These are phyloP conservation scores for Eremochloa ophiuroides DNA, from an alignment of 176 grass and related monocot genomes.

Conservation along the genomic window DNA sequence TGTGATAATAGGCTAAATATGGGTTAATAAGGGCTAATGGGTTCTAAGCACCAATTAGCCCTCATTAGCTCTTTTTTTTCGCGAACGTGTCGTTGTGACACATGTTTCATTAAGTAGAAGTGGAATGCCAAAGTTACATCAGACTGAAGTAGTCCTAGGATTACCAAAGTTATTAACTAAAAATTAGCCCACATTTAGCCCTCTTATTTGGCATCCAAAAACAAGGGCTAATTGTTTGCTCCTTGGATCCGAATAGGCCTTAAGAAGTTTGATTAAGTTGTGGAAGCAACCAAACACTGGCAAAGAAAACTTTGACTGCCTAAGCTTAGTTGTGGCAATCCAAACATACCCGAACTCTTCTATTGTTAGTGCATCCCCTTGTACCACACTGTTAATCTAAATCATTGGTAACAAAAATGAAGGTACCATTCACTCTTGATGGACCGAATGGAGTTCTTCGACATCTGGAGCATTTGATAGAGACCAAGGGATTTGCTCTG, in stretches of 20 bases:
- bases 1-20: neutral
- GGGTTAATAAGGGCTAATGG: neutral
- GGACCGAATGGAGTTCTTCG: conserved; percentile 68
- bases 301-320: neutral
- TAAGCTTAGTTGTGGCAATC: neutral
- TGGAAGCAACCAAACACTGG: neutral
- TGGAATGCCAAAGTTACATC: too few species aligned
- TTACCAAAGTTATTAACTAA: too few species aligned
- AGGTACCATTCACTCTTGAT: conserved; percentile 84
- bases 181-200: neutral
- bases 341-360: neutral
- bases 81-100: too few species aligned
- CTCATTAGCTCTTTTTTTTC: too few species aligned
- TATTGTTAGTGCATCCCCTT: conserved; percentile 1
- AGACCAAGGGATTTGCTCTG: conserved; percentile 85
- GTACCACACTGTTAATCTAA: conserved; percentile 23
- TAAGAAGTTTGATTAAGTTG: neutral
- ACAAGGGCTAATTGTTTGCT: neutral
- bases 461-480: conserved; percentile 83
- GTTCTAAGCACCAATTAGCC: neutral
- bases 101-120: too few species aligned
- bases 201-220: neutral
- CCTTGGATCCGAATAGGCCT: neutral
- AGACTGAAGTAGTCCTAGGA: too few species aligned
- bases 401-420: conserved; percentile 23